A percentile compares a stretch with the other conserved stretches of the same genome.
These are phyloP conservation scores for Arthroderma uncinatum DNA, from an alignment of 2,329 filamentous ascomycete genomes.

Conservation along the genomic window DNA sequence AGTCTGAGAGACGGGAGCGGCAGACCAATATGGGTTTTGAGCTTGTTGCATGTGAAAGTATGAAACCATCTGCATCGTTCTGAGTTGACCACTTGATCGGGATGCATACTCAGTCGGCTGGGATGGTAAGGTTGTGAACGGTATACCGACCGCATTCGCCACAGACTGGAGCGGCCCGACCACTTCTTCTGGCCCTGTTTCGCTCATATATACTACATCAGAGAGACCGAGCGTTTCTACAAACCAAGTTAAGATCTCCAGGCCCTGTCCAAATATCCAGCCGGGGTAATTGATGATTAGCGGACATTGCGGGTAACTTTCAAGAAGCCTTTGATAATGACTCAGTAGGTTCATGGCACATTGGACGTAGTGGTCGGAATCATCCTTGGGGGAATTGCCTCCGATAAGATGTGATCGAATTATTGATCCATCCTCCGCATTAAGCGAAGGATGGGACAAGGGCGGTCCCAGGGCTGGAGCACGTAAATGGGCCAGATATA, in stretches of 20 bases:
- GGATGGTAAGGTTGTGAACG: conserved; percentile 38
- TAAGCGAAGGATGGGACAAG: conserved; percentile 41
- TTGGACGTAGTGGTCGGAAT: conserved; percentile 45
- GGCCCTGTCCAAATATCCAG: conserved; percentile 44
- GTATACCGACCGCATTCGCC: conserved; percentile 24
- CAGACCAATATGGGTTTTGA: conserved; percentile 33
- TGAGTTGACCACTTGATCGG: conserved; percentile 41
- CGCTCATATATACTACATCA: conserved; percentile 44
- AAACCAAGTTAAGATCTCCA: conserved; percentile 39
- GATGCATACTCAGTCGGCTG: conserved; percentile 35
- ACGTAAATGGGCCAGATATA: conserved; percentile 45
- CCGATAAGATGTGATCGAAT: conserved; percentile 46
- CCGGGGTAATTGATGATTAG: conserved; percentile 48
- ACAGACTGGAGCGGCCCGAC: conserved; percentile 32
- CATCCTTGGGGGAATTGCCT: conserved; percentile 43
- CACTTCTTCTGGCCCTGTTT: conserved; percentile 37
- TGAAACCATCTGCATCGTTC: conserved; percentile 50
- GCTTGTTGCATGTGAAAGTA: conserved; percentile 44
- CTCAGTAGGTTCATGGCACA: conserved; percentile 44
- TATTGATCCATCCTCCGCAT: conserved; percentile 26
- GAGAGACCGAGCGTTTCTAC: conserved; percentile 38
- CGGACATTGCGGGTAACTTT: conserved; percentile 34
- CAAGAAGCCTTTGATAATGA: conserved; percentile 35
- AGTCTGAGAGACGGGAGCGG: conserved; percentile 35
- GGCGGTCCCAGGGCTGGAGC: conserved; percentile 45